phyloP scores from a whole-genome alignment of 2,329 filamentous ascomycete genomes.

The Aspergillus novoparasiticus region DNA sequence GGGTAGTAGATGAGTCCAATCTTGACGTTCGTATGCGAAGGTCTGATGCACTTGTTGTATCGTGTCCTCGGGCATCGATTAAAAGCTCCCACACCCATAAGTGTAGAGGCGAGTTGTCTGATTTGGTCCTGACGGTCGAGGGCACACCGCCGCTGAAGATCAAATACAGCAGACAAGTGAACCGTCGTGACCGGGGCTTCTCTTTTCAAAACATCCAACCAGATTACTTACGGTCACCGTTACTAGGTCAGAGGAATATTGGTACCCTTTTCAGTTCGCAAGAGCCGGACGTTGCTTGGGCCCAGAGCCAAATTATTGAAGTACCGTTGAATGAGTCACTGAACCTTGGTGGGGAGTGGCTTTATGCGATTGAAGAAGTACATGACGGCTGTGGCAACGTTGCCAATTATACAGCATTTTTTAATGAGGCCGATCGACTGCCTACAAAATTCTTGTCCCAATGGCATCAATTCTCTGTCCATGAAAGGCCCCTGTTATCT shows the following conservation, averaged over 20 bases:
- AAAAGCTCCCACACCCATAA: constrained; percentile 66
- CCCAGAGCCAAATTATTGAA: constrained; percentile 69
- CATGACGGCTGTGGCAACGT: constrained; percentile 87
- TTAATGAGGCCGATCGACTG: constrained; percentile 68
- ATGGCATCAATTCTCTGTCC: constrained; percentile 78
- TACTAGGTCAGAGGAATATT: constrained; percentile 63
- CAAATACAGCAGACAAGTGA: constrained; percentile 86
- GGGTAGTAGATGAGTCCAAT: constrained; percentile 90
- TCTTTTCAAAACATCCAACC: constrained; percentile 94
- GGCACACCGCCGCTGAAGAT: constrained; percentile 91
- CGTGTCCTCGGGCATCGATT: constrained; percentile 79
- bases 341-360: constrained; percentile 75
- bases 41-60: constrained; percentile 80
- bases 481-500: constrained; percentile 76
- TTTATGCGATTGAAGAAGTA: constrained; percentile 89
- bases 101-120: constrained; percentile 85
- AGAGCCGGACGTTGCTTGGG: constrained; percentile 69
- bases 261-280: constrained; percentile 60
- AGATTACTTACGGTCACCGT: constrained; percentile 77
- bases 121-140: constrained; percentile 78
- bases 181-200: constrained; percentile 78
- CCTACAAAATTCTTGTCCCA: constrained; percentile 64
- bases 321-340: constrained; percentile 92
- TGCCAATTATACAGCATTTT: constrained; percentile 66
- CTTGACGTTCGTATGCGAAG: constrained; percentile 80